Evolutionary conservation across 1,284 basidiomycete genomes (phyloP), one percentile per base, ranked within the genome.

Genomic region (Kwoniella shivajii): DNA sequence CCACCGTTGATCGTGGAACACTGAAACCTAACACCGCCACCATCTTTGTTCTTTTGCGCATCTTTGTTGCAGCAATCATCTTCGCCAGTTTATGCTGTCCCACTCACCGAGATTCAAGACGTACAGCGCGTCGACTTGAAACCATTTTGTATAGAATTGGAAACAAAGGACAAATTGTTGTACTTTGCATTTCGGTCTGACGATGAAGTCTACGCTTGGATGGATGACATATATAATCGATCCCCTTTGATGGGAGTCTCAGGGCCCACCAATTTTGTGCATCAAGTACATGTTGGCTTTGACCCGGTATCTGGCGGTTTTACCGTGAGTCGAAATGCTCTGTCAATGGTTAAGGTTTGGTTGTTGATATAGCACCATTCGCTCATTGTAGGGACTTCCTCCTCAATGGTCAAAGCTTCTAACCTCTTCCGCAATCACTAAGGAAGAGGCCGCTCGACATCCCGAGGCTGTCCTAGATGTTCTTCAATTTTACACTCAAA

Each of bases 271-370:
- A 94, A 99, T 79, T 98, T 98, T 73, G 92, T 96, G 0, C 95
- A 98, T 80, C 92, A 96, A 75, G 92, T 98, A 2, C 95, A 99
- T 76, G 95, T 99, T 59, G 94, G 94, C 6, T 98, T 96, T 69
- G 95, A 99, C 78, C 91, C 93, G 0, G 83, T 92, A 44, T 89
- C 89, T 36, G 94, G 95, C 14, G 92, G 88, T 6, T 97, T 97
- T 76, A 97, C 92, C 6, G 90, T 90, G 70, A 66, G 85, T 71
- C n/a, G n/a, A n/a, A n/a, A n/a, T n/a, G 26, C 4, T 11, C 22
- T 36, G 24, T n/a, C 11, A 4, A 7, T 22, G 10, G 7, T 31
- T 18, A 14, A 36, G 34, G 34, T n/a, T n/a, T n/a, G n/a, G n/a
- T n/a, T n/a, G n/a, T n/a, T n/a, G n/a, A n/a, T n/a, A n/a, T n/a